Conservation (phyloP, 805 yeast species). For the Saccharomycopsis capsularis region DNA sequence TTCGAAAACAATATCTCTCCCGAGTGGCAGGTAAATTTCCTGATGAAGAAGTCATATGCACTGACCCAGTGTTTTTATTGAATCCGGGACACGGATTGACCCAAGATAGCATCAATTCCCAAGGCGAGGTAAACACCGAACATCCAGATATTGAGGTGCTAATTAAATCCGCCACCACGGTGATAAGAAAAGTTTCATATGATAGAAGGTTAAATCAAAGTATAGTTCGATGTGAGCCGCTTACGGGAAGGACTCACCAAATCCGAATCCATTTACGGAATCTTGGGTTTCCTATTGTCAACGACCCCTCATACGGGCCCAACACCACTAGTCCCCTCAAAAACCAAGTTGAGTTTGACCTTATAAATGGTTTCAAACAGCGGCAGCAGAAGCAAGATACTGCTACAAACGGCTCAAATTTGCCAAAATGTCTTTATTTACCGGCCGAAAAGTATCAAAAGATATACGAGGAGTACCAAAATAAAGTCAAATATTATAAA, state of each 20-base stretch:
- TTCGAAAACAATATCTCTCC: conserved; percentile 78
- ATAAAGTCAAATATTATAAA: conserved; percentile 1
- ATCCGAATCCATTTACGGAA: conserved; percentile 88
- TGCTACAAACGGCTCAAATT: no score
- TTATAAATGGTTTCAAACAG: conserved; percentile 3
- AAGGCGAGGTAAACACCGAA: no score
- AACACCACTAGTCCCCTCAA: conserved; percentile 1
- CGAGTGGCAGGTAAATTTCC: conserved; percentile 87
- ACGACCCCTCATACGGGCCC: conserved; percentile 70
- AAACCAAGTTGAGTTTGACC: conserved; percentile 4
- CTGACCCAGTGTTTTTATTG: conserved; percentile 63
- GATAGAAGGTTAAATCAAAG: conserved; percentile 53
- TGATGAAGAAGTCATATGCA: conserved; percentile 33
- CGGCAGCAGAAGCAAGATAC: not conserved
- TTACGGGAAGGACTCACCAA: conserved; percentile 93
- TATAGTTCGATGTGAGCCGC: conserved; percentile 76
- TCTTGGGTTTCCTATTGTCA: conserved; percentile 84
- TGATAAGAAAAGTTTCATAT: conserved; percentile 59
- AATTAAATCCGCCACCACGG: conserved; percentile 62
- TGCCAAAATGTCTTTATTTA: not conserved
- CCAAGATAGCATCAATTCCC: no score
- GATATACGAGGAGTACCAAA: conserved; percentile 4
- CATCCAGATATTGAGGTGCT: conserved; percentile 31
- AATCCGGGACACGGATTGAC: conserved; percentile 38
- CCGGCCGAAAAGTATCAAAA: not conserved